phyloP scores from a whole-genome alignment of 495 filamentous ascomycete species.

The Rhypophila decipiens region DNA sequence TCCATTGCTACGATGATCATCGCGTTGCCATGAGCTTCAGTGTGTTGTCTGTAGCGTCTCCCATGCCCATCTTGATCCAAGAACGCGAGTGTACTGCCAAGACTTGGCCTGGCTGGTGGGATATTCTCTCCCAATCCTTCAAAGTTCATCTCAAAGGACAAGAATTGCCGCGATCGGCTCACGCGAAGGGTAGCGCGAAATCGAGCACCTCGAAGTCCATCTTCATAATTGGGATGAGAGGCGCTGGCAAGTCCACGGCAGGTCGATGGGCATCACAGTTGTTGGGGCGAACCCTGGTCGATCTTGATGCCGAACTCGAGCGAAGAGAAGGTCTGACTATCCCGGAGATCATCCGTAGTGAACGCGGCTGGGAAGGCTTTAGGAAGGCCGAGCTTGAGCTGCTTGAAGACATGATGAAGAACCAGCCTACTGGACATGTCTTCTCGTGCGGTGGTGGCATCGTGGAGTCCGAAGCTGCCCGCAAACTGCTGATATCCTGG shows the following conservation, averaged over 20 bases:
- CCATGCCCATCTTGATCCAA: slow-evolving; percentile 66
- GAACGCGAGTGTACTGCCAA: slow-evolving; percentile 93
- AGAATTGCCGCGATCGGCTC: slow-evolving; percentile 38
- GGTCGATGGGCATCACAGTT: slow-evolving; percentile 74
- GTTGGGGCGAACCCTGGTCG: slow-evolving; percentile 70
- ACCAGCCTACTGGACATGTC: slow-evolving; percentile 68
- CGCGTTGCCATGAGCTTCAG: slow-evolving; percentile 98
- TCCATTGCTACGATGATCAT: slow-evolving; percentile 97
- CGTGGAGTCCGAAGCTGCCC: slow-evolving; percentile 79
- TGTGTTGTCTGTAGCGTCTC: slow-evolving; percentile 73
- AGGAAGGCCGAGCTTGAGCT: slow-evolving; percentile 71
- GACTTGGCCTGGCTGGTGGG: slow-evolving; percentile 99
- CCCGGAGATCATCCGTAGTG: slow-evolving; percentile 69
- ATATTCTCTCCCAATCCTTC: slow-evolving; percentile 71
- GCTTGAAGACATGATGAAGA: slow-evolving; percentile 63
- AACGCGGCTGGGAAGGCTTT: slow-evolving; percentile 84
- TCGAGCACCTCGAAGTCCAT: slow-evolving; percentile 54
- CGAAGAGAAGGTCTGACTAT: slow-evolving; percentile 63
- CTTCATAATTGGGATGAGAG: slow-evolving; percentile 95
- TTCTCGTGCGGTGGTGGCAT: slow-evolving; percentile 94
- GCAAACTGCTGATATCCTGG: slow-evolving; percentile 67
- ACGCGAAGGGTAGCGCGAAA: slow-evolving; percentile 32
- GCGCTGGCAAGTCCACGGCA: slow-evolving; percentile 92
- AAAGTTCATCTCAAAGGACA: slow-evolving; percentile 69
- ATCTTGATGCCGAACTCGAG: slow-evolving; percentile 86